Evolutionary conservation across 2,329 filamentous ascomycete genomes (phyloP).

Genomic region (Helicocarpus griseus): DNA sequence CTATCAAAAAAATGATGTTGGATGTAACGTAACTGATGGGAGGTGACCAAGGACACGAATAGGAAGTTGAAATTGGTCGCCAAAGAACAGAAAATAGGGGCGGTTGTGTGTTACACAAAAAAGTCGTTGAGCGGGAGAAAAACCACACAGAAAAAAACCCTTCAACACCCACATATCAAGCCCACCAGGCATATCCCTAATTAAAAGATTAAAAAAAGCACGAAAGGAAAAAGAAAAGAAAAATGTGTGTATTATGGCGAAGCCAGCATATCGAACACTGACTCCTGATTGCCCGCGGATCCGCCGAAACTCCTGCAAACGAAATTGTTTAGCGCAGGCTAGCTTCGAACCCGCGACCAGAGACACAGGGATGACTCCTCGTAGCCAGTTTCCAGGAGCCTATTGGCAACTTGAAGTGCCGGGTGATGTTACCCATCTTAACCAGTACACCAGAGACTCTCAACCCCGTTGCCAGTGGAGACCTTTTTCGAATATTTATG

Average conservation of each 20-base stretch:
- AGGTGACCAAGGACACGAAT: no score
- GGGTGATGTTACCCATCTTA: background rate
- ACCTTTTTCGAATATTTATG: background rate
- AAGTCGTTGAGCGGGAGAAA: no score
- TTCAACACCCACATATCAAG: no score
- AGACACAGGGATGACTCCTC: background rate
- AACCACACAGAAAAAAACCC: no score
- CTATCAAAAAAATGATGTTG: no score
- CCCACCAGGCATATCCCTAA: no score
- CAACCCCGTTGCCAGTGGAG: background rate
- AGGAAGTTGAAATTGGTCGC: no score
- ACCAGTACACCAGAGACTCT: background rate
- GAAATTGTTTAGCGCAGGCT: background rate
- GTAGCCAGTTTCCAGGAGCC: background rate
- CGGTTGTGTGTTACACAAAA: no score
- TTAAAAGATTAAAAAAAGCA: no score
- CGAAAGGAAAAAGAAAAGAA: background rate
- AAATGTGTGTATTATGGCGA: background rate
- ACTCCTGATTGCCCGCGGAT: background rate
- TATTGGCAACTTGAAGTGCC: background rate
- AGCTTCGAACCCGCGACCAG: background rate
- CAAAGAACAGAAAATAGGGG: no score
- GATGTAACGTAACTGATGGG: no score
- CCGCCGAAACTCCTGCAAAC: background rate
- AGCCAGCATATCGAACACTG: background rate